Percentiles rank a stretch among this genome's conserved stretches.
Conservation (phyloP, 1,139 yeast genomes). For the Chernovozyma aurita region DNA sequence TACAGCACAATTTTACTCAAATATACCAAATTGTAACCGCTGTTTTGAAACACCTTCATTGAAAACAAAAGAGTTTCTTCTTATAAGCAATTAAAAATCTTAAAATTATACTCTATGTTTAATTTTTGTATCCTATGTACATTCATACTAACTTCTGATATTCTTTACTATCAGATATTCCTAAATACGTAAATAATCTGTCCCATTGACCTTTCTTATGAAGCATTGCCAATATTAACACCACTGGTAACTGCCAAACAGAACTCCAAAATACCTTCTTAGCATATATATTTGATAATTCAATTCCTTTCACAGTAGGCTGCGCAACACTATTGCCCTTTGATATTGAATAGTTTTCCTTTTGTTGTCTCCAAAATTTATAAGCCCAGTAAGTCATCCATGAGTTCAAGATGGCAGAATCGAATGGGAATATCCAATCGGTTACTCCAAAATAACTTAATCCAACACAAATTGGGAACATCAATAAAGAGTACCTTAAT, state of each 20-base stretch:
- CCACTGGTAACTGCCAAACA: conserved; percentile 90
- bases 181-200: conserved; percentile 43
- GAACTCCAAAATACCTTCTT: conserved; percentile 90
- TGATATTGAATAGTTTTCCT: conserved; percentile 43
- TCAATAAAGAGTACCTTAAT: conserved; percentile 75
- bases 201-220: conserved; percentile 98
- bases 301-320: conserved; percentile 52
- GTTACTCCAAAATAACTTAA: conserved; percentile 75
- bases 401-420: conserved; percentile 74
- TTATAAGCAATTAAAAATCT: no score
- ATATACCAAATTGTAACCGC: no score
- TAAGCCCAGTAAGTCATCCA: conserved; percentile 83
- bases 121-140: neutral
- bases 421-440: conserved; percentile 75
- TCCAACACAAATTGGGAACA: conserved; percentile 92
- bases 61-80: no score
- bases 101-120: no score
- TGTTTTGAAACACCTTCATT: no score
- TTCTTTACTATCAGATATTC: conserved; percentile 9
- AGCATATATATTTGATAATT: conserved; percentile 62
- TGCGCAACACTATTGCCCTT: conserved; percentile 5
- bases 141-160: neutral
- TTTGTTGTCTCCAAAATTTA: conserved; percentile 80
- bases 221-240: conserved; percentile 83
- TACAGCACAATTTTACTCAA: no score